A percentile compares a stretch with the other conserved stretches of the same genome.
Conservation (phyloP, 2,329 filamentous ascomycete species). For the Fusarium globosum region DNA sequence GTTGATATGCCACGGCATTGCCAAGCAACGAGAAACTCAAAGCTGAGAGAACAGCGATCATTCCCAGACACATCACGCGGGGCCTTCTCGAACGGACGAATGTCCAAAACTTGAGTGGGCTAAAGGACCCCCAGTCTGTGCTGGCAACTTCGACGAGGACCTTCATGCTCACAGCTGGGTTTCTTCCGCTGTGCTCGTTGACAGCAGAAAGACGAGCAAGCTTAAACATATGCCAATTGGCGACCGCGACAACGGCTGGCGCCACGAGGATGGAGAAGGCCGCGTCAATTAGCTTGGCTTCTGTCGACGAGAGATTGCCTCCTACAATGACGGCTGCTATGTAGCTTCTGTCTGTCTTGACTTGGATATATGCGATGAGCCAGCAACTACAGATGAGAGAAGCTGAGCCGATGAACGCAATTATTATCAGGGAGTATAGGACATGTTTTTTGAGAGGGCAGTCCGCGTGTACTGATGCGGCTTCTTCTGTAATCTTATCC, state of each 20-base stretch:
- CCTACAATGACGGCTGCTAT: constrained; percentile 16
- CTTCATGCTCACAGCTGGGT: constrained; percentile 24
- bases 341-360: neutral
- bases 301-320: constrained; percentile 11
- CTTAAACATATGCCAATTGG: constrained; percentile 35
- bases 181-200: constrained; percentile 23
- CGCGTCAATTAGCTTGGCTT: constrained; percentile 31
- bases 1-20: constrained; percentile 24
- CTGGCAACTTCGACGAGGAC: constrained; percentile 26
- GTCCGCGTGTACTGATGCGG: neutral
- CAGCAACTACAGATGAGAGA: neutral
- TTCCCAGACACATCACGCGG: constrained; percentile 16
- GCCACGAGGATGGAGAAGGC: constrained; percentile 30
- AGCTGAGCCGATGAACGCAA: neutral
- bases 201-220: constrained; percentile 27
- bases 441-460: constrained; percentile 23
- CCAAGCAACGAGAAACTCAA: constrained; percentile 24
- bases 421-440: constrained; percentile 16
- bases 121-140: constrained; percentile 31
- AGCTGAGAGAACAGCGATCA: constrained; percentile 18
- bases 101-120: constrained; percentile 26
- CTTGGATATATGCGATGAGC: constrained; percentile 18
- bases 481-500: neutral
- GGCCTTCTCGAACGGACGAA: constrained; percentile 22
- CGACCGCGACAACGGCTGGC: constrained; percentile 9